Evolutionary conservation across 306 rosid genomes (phyloP), one percentile per base, ranked within the genome.

Genomic region (Gynostemma pentaphyllum): DNA sequence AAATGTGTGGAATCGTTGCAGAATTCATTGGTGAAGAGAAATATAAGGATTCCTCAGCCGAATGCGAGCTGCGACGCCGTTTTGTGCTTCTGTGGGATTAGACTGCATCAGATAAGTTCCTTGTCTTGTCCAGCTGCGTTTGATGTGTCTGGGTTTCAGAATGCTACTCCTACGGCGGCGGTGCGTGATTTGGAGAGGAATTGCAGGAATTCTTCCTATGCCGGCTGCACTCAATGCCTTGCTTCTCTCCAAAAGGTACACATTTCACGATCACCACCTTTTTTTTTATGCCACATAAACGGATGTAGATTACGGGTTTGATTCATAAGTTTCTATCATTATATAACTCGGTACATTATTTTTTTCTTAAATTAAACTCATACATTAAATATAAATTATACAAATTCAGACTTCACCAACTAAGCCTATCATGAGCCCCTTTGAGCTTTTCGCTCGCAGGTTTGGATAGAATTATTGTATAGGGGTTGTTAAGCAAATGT

Each of bases 1-100:
- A 88, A 84, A 49, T 92, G 98, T 37, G 98, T 88, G 8, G 87
- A 92, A 79, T 82, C 98, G 21, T 81, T 92, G 13, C 98, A 92
- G 15, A 85, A 68, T 63, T 88, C 98, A 37, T 73, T 92, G 0
- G 45, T 78, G 27, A 69, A 48, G 42, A 86, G 96, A 12, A 81
- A 86, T 49, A 86, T 92, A 12, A 57, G 88, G 59, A 78, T 92
- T 45, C 90, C 96, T 0, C 98, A 92, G 28, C 94, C 96, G 2
- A 92, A 92, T 72, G 85, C 95, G 12, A 84, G 78, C 57, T 92
- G 98, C 66, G 96, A 92, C 70, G 94, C 98, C 30, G 78, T 92
- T 4, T 77, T 92, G 3, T 92, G 98, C 71, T 88, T 92, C 79
- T 92, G 98, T 9, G 96, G 98, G 18, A 92, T 92, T 50, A 21